These are phyloP conservation scores for Penicillium nucicola DNA, from an alignment of 495 filamentous ascomycete genomes.

Conservation along the genomic window DNA sequence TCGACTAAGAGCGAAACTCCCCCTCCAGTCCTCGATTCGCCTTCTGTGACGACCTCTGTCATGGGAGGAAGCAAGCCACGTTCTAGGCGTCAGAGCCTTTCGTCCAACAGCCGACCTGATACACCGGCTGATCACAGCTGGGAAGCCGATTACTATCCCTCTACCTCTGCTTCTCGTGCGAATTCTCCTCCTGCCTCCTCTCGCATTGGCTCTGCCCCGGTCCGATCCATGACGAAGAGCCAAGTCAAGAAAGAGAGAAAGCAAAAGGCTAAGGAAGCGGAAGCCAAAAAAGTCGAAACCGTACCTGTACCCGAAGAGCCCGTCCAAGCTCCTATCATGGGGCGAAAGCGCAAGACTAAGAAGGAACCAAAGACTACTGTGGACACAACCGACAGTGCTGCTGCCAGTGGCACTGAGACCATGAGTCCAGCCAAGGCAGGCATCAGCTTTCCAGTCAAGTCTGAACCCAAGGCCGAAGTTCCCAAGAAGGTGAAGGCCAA, in stretches of 20 bases:
- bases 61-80: constrained; percentile 40
- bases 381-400: constrained; percentile 35
- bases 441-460: constrained; percentile 23
- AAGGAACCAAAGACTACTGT: constrained; percentile 51
- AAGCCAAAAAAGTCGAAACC: constrained; percentile 61
- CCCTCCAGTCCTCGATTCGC: constrained; percentile 30
- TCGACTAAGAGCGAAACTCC: constrained; percentile 68
- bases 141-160: constrained; percentile 73
- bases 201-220: constrained; percentile 73
- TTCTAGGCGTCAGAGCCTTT: constrained; percentile 57
- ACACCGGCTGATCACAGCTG: constrained; percentile 77
- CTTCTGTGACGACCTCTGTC: constrained; percentile 38
- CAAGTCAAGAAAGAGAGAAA: constrained; percentile 83
- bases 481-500: constrained; percentile 36
- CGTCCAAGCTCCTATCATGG: constrained; percentile 77
- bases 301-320: constrained; percentile 52
- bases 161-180: constrained; percentile 77
- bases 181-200: constrained; percentile 76
- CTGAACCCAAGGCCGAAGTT: constrained; percentile 23
- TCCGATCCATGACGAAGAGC: constrained; percentile 81
- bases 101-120: constrained; percentile 64
- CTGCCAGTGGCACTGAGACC: constrained; percentile 30
- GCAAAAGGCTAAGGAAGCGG: constrained; percentile 57
- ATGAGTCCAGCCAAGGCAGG: constrained; percentile 32
- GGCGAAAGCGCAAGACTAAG: constrained; percentile 88